Conservation (phyloP, 2,329 filamentous ascomycete species). For the Aspergillus viridinutans region DNA sequence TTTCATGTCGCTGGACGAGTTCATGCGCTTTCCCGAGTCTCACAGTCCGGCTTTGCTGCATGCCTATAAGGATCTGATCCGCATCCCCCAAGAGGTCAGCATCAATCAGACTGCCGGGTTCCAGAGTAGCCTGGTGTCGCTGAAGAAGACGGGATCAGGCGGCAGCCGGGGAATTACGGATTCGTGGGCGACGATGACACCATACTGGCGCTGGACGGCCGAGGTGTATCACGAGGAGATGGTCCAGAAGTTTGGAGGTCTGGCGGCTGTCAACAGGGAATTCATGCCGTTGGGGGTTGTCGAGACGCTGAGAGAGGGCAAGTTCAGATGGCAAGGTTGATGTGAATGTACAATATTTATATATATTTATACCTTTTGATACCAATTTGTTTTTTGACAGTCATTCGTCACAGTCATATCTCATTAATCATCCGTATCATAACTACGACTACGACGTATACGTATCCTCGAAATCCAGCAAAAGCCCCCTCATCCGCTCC, state of each 20-base stretch:
- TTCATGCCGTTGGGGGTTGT: conserved; percentile 43
- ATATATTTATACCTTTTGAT: neutral
- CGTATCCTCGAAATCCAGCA: conserved; percentile 19
- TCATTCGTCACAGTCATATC: neutral
- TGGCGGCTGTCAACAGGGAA: conserved; percentile 38
- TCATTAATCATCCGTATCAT: neutral
- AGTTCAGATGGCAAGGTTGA: conserved; percentile 41
- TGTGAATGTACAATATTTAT: neutral
- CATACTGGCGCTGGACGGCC: conserved; percentile 43
- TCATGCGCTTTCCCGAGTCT: conserved; percentile 31
- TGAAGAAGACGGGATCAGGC: conserved; percentile 6
- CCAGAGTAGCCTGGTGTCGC: conserved; percentile 17
- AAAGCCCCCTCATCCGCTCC: conserved; percentile 19
- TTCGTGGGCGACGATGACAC: conserved; percentile 32
- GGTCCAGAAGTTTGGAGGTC: conserved; percentile 36
- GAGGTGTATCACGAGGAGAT: conserved; percentile 41
- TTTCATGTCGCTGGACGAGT: conserved; percentile 42
- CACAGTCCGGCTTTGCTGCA: conserved; percentile 24
- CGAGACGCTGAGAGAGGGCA: conserved; percentile 39
- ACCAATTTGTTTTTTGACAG: neutral
- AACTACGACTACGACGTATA: neutral
- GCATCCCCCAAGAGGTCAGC: conserved; percentile 28
- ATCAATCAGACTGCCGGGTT: conserved; percentile 27
- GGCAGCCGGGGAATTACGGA: conserved; percentile 10
- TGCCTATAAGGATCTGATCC: conserved; percentile 31